phyloP scores from a whole-genome alignment of 208 protist genomes.

The Plasmodiophora brassicae region DNA sequence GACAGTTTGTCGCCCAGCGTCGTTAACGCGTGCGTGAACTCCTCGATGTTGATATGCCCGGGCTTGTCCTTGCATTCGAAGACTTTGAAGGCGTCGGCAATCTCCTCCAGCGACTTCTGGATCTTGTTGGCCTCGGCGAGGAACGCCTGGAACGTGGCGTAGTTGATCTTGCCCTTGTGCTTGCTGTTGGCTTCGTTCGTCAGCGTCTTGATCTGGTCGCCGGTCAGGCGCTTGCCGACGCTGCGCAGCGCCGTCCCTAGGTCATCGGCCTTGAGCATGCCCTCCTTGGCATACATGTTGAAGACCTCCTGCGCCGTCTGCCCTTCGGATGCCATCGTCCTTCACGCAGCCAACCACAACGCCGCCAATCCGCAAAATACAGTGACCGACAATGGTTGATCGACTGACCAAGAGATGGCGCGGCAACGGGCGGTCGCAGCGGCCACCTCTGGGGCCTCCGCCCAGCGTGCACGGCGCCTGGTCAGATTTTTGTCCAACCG shows the following conservation, averaged over 20 bases:
- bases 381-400: too few relatives aligned
- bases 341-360: too few relatives aligned
- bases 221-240: slow-evolving; percentile 40
- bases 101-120: slow-evolving; percentile 40
- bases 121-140: slow-evolving; percentile 36
- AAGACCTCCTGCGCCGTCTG: slow-evolving; percentile 3
- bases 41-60: slow-evolving; percentile 32
- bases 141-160: slow-evolving; percentile 11
- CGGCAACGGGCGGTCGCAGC: too few relatives aligned
- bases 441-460: too few relatives aligned
- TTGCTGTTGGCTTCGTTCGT: slow-evolving; percentile 29
- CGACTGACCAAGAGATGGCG: too few relatives aligned
- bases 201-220: slow-evolving; percentile 35
- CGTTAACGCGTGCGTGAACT: slow-evolving; percentile 35
- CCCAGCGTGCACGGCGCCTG: too few relatives aligned
- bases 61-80: slow-evolving; percentile 40
- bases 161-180: slow-evolving; percentile 34
- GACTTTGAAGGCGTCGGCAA: slow-evolving; percentile 38
- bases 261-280: neutral
- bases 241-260: slow-evolving; percentile 36
- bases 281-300: slow-evolving; percentile 3
- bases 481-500: too few relatives aligned
- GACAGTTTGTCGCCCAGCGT: slow-evolving; percentile 35
- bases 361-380: too few relatives aligned
- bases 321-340: slow-evolving; percentile 24